Evolutionary conservation across 768 basidiomycete species (phyloP), one percentile per base, ranked within the genome.

Genomic region (Tricholomella constricta): DNA sequence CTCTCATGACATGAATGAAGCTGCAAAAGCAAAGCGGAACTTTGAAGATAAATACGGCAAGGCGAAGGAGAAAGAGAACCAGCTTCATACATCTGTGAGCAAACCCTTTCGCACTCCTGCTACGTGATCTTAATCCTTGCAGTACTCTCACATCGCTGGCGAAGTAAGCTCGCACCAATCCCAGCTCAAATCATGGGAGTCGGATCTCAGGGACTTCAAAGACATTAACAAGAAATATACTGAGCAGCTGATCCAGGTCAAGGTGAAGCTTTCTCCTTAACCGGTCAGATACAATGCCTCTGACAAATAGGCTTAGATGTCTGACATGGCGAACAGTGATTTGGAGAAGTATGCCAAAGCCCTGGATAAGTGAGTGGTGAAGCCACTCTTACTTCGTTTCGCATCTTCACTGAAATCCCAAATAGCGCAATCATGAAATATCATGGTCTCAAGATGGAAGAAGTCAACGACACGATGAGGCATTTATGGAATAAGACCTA

Each of bases 401-500:
- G 26, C 23, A 5, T 47, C 23, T 5, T n/a, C 27, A 46, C 17
- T n/a, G n/a, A 44, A 54, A 65, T 36, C 35, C 41, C 48, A 56
- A 52, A 2, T 52, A 98, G 96, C 60, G 97, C 95, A 36, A 98
- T 99, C 69, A 97, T 99, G 92, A 93, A 92, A 70, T 99, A 98
- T 64, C 97, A 99, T 65, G 76, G 86, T 12, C 78, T 97, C 62
- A 99, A 99, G 73, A 97, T 98, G 97, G 93, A 95, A 69, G 97
- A 99, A 76, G 94, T 99, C 62, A 99, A 99, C 64, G 94, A 97
- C 63, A 95, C 88, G 12, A 96, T 98, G 85, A 88, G 88, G 43
- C 93, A 97, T 64, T 69, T 98, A 3, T 99, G 97, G 97, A 96
- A 94, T 67, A 96, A 94, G 73, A 98, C 95, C 0, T 99, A 99